phyloP scores from a whole-genome alignment of 1,139 yeast genomes.

The Sugiyamaella sp. region DNA sequence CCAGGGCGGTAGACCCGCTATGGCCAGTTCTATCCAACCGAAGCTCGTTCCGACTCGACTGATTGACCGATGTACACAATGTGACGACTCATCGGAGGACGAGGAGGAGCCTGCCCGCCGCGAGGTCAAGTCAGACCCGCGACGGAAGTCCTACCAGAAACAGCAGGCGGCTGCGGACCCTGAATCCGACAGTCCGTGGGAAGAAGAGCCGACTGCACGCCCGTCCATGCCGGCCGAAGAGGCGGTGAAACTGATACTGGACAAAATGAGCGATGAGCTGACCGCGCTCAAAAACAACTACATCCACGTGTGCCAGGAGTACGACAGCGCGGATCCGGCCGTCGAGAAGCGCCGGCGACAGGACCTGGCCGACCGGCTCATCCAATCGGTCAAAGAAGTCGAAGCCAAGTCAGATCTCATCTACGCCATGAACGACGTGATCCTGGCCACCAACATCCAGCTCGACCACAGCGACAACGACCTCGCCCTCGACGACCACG shows the following conservation, averaged over 20 bases:
- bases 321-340: constrained; percentile 37
- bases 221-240: constrained; percentile 39
- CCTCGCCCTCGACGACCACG: background rate
- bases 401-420: constrained; percentile 42
- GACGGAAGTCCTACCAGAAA: background rate
- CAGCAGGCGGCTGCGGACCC: background rate
- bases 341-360: constrained; percentile 34
- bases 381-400: constrained; percentile 34
- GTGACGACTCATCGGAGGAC: background rate
- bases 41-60: background rate
- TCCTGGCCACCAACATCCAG: constrained; percentile 33
- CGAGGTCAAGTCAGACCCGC: background rate
- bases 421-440: constrained; percentile 39
- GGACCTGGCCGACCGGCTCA: constrained; percentile 33
- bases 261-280: constrained; percentile 36
- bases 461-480: constrained; percentile 1
- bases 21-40: background rate
- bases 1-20: too few relatives aligned
- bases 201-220: constrained; percentile 38
- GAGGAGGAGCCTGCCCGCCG: constrained; percentile 1
- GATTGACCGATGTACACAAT: constrained; percentile 14
- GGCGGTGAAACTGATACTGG: constrained; percentile 35
- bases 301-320: constrained; percentile 31
- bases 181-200: constrained; percentile 25
- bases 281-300: constrained; percentile 32